Base-by-base conservation (phyloP, 164 flowering plant species). In the Stephania cephalantha region DNA sequence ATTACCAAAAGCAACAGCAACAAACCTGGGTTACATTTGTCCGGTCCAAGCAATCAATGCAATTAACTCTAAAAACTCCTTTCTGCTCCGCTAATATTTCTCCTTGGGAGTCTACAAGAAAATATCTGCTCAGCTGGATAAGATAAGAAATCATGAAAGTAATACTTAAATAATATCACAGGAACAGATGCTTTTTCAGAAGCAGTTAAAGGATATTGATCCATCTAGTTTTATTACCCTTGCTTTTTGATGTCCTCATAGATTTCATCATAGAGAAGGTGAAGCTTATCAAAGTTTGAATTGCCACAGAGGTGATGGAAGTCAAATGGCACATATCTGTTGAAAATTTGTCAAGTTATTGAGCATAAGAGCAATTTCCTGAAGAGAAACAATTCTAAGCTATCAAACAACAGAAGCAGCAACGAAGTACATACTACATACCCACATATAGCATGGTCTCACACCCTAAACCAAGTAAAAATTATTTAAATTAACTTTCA, bases 21-120 rank as follows among this genome's bases (percentile, higher is more conserved):
- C 81, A 75, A 73, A 95, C 99, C 97, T 95, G 97, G 44, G 99
- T 93, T 76, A 93, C 99, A 84, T 93, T 95, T 73, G 99, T 93
- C 74, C 99, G 86, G 80, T 95, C 99, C 82, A 95, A 91, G 82
- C 95, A 95, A 81, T 95, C 98, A 73, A 95, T 92, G 86, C 99
- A 95, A 85, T 93, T 95, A 46, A 87, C 84, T 84, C 99, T 90
- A 71, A 88, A 71, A 74, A 89, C 76, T 78, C 99, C 99, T 76
- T 77, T 85, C 82, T 95, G 99, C 82, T 95, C 97, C 82, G 70
- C 76, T 71, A 90, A 42, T 77, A 88, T 84, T 61, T 85, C 79
- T 76, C 92, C 90, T 77, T 88, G 87, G 58, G 85, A 70, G 72
- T 86, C 90, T 75, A 88, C 48, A 75, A 93, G 88, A 81, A 93